Percentiles rank a stretch among this genome's conserved stretches.
Evolutionary conservation across 495 filamentous ascomycete species (phyloP).

Genomic region (Aspergillus incahuasiensis): DNA sequence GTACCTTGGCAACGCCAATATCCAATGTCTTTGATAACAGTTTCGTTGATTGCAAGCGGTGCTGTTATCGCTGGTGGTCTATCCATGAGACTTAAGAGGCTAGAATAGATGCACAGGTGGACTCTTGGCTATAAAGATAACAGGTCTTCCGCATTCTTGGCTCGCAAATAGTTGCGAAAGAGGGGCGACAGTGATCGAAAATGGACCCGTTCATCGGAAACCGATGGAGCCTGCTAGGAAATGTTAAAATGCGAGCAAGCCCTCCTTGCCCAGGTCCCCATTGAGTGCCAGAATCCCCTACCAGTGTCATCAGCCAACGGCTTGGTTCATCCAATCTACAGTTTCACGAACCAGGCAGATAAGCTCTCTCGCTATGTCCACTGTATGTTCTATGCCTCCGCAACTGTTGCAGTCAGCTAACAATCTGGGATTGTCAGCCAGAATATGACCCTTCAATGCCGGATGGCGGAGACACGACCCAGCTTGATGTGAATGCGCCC

Average conservation of each 20-base stretch:
- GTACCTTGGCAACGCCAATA: constrained; percentile 6
- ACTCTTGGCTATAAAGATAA: constrained; percentile 16
- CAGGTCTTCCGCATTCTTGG: constrained; percentile 9
- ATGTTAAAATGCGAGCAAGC: constrained; percentile 8
- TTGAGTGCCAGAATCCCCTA: background rate
- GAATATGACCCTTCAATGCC: constrained; percentile 40
- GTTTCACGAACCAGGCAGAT: background rate
- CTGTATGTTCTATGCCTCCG: background rate
- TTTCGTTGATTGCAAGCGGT: background rate
- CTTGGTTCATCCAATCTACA: background rate
- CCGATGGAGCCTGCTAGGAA: background rate
- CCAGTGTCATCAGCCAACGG: background rate
- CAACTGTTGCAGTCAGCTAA: background rate
- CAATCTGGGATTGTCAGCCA: constrained; percentile 19
- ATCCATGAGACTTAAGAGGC: background rate
- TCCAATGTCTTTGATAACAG: constrained; percentile 4
- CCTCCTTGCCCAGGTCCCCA: background rate
- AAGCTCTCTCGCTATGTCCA: constrained; percentile 4
- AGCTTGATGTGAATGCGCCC: constrained; percentile 48
- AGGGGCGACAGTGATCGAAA: constrained; percentile 4
- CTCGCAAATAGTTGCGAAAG: constrained; percentile 8
- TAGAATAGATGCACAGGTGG: background rate
- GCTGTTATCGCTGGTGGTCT: background rate
- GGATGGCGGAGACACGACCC: constrained; percentile 40
- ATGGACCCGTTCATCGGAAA: background rate